These are phyloP conservation scores for Candida saitoana DNA, from an alignment of 805 yeast species.

Conservation along the genomic window DNA sequence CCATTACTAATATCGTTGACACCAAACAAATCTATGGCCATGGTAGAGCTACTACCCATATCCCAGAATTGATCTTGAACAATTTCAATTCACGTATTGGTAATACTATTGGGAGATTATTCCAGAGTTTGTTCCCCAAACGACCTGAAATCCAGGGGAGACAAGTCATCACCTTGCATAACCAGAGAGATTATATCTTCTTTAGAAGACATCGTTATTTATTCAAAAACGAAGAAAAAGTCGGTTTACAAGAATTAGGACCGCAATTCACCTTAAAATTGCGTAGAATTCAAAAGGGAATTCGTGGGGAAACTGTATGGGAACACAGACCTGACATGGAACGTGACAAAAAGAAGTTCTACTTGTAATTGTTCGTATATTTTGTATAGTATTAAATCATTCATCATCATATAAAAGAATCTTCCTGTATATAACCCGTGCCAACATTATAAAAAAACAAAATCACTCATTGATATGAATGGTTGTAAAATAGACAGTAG, in stretches of 20 bases:
- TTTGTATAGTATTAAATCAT: too few species aligned
- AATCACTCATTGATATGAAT: constrained; percentile 3
- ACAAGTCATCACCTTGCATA: constrained; percentile 92
- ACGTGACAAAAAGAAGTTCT: constrained; percentile 88
- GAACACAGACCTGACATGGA: constrained; percentile 97
- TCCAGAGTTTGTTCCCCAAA: constrained; percentile 89
- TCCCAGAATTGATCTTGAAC: constrained; percentile 87
- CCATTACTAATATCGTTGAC: constrained; percentile 70
- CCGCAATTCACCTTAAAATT: constrained; percentile 92
- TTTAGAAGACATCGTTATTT: constrained; percentile 93
- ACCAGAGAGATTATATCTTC: constrained; percentile 92
- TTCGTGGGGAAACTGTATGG: constrained; percentile 92
- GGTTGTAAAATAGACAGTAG: neutral
- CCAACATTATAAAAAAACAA: constrained; percentile 3
- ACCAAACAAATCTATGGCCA: constrained; percentile 79
- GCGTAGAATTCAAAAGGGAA: constrained; percentile 86
- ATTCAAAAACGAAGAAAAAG: constrained; percentile 84
- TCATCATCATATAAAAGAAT: too few species aligned
- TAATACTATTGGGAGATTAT: constrained; percentile 85
- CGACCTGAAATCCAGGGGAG: constrained; percentile 92
- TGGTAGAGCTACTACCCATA: constrained; percentile 85
- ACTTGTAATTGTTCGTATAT: constrained; percentile 42
- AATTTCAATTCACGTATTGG: constrained; percentile 92
- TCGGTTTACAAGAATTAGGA: constrained; percentile 93
- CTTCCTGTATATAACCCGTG: neutral